Conservation (phyloP, 805 yeast species). For the Jamesozyma gamospora region DNA sequence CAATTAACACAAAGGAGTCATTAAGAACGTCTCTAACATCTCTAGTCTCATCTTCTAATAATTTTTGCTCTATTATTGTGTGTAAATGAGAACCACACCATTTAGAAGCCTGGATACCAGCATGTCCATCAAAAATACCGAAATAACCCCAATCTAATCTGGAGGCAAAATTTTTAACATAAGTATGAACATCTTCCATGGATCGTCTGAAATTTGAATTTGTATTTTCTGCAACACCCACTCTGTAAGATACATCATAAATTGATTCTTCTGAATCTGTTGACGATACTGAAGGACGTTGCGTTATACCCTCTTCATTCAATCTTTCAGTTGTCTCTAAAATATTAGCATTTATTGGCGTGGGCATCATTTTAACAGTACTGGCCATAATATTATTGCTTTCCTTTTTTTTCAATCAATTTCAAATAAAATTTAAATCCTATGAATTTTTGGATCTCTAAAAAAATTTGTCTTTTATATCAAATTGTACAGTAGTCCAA, state of each 20-base stretch:
- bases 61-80: conserved; percentile 48
- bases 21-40: conserved; percentile 60
- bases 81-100: conserved; percentile 91
- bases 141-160: conserved; percentile 87
- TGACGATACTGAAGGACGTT: neutral
- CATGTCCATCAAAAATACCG: conserved; percentile 95
- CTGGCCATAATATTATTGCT: neutral
- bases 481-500: too few species aligned
- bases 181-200: conserved; percentile 96
- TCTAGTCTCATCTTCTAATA: conserved; percentile 37
- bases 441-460: too few species aligned
- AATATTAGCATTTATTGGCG: neutral
- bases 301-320: neutral
- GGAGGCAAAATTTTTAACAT: conserved; percentile 87
- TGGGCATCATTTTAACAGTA: neutral
- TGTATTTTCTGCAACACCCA: conserved; percentile 87
- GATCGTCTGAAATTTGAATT: conserved; percentile 71
- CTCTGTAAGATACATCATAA: conserved; percentile 56
- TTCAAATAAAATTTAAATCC: too few species aligned
- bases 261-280: neutral
- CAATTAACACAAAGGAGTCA: conserved; percentile 67
- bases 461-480: too few species aligned
- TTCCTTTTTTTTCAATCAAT: neutral
- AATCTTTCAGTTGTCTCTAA: neutral
- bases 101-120: conserved; percentile 84